phyloP scores from a whole-genome alignment of 495 filamentous ascomycete genomes.

The Talaromyces wortmannii region DNA sequence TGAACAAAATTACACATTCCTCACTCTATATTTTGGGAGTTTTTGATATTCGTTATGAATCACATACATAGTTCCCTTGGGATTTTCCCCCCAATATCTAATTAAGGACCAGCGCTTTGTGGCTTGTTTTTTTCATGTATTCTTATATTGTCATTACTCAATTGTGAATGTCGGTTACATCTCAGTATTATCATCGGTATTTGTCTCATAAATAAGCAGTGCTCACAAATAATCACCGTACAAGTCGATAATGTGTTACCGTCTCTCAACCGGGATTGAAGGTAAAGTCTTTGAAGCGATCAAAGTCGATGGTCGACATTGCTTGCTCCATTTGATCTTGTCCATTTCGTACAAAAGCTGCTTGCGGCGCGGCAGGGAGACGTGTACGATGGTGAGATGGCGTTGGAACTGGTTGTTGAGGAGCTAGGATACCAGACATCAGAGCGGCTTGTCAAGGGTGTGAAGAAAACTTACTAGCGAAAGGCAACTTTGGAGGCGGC shows the following conservation, averaged over 20 bases:
- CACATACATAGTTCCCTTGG: too few species aligned
- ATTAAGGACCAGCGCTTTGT: not conserved
- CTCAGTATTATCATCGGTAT: not conserved
- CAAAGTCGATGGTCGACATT: not conserved
- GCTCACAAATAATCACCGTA: not conserved
- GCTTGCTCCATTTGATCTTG: not conserved
- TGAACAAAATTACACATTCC: constrained; percentile 19
- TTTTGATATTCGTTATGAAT: too few species aligned
- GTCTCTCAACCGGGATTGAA: constrained; percentile 1
- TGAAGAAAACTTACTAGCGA: constrained; percentile 12
- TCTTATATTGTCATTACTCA: not conserved
- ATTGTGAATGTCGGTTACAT: not conserved
- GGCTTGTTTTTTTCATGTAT: not conserved
- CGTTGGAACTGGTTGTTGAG: not conserved
- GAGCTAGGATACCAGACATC: not conserved
- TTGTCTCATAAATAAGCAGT: not conserved
- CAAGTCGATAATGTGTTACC: not conserved
- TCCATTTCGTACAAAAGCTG: not conserved
- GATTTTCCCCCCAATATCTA: not conserved
- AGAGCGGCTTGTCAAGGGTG: not conserved
- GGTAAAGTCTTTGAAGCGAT: not conserved
- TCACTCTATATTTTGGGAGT: too few species aligned
- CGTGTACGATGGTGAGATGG: constrained; percentile 20
- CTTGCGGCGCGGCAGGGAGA: constrained; percentile 8
- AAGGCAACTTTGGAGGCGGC: constrained; percentile 18